Percentiles rank a stretch among this genome's conserved stretches.
phyloP scores from a whole-genome alignment of 1,284 basidiomycete species.

The Ceratobasidium sp. region DNA sequence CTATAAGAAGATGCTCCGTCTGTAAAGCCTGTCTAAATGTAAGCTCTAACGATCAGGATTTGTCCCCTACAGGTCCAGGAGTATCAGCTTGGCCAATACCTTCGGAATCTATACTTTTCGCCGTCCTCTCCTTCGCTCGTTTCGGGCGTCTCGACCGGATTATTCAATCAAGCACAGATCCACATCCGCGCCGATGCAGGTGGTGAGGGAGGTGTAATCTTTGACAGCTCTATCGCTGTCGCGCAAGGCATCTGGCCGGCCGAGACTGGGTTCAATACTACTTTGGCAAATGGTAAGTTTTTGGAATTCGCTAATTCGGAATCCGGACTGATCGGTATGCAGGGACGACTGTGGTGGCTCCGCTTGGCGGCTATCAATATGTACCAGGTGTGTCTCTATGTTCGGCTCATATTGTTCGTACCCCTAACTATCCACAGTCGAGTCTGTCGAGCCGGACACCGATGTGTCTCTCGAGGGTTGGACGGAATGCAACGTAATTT shows the following conservation, averaged over 20 bases:
- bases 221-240: conserved; percentile 68
- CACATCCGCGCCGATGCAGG: conserved; percentile 83
- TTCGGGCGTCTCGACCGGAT: conserved; percentile 66
- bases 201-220: conserved; percentile 83
- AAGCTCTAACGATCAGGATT: conserved; percentile 11
- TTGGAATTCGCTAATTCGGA: no score
- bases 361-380: conserved; percentile 87
- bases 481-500: conserved; percentile 73
- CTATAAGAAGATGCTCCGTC: neutral
- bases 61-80: conserved; percentile 68
- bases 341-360: conserved; percentile 69
- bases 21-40: no score
- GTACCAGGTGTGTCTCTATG: conserved; percentile 65
- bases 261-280: conserved; percentile 71
- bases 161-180: conserved; percentile 76
- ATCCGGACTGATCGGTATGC: conserved; percentile 16
- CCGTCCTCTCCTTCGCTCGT: conserved; percentile 72
- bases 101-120: conserved; percentile 77
- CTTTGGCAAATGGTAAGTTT: conserved; percentile 73
- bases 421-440: conserved; percentile 59
- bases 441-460: conserved; percentile 84
- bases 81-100: conserved; percentile 71
- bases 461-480: conserved; percentile 86
- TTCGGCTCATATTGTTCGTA: conserved; percentile 23
- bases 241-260: conserved; percentile 84